These are phyloP conservation scores for Phytophthora palmivora DNA, from an alignment of 352 stramenopile species.

Conservation along the genomic window DNA sequence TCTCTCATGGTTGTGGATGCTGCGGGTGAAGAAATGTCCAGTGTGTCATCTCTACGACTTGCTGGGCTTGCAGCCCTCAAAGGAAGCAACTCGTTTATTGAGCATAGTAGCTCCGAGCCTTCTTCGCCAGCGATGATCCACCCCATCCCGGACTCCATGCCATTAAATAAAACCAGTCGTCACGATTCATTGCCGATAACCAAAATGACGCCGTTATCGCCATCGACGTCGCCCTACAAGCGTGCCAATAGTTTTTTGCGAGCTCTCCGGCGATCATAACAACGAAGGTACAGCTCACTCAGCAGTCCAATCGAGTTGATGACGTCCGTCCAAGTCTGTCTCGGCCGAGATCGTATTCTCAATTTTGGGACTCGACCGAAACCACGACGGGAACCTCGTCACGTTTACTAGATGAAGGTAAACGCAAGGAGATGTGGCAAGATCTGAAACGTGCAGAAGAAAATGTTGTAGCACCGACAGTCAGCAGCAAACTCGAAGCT, in stretches of 20 bases:
- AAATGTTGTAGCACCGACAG: constrained; percentile 35
- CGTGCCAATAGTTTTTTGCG: constrained; percentile 48
- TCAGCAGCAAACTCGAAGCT: constrained; percentile 17
- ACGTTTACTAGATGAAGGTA: constrained; percentile 70
- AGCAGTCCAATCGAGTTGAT: constrained; percentile 17
- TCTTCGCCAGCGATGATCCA: constrained; percentile 37
- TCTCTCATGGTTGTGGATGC: constrained; percentile 31
- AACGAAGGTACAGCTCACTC: constrained; percentile 23
- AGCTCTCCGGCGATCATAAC: constrained; percentile 15
- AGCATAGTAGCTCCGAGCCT: constrained; percentile 19
- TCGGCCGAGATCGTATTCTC: constrained; percentile 39
- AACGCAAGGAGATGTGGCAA: constrained; percentile 81
- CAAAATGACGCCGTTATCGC: constrained; percentile 24
- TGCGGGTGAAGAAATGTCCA: constrained; percentile 15
- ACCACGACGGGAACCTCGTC: constrained; percentile 46
- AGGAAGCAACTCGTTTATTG: constrained; percentile 10
- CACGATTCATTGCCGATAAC: constrained; percentile 14
- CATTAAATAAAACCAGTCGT: constrained; percentile 17
- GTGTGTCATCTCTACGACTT: constrained; percentile 26
- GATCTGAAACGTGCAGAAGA: constrained; percentile 75
- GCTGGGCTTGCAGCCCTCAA: constrained; percentile 24
- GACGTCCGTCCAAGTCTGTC: constrained; percentile 22
- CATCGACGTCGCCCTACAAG: constrained; percentile 48
- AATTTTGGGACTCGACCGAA: constrained; percentile 51
- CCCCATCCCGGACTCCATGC: constrained; percentile 29